Percentiles rank a stretch among this genome's conserved stretches.
These are phyloP conservation scores for Russula dissimulans DNA, from an alignment of 768 basidiomycete genomes.

Conservation along the genomic window DNA sequence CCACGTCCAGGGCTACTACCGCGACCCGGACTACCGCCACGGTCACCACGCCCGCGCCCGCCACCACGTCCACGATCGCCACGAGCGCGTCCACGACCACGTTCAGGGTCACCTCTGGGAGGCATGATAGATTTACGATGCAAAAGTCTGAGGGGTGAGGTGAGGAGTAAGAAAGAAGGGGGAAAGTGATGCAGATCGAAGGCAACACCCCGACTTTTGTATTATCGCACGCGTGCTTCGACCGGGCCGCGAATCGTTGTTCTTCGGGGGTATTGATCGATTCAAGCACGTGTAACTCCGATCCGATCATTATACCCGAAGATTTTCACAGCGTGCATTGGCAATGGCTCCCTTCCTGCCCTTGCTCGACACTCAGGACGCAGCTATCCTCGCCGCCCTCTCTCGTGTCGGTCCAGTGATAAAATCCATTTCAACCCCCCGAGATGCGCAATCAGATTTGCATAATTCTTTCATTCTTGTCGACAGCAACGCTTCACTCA, in stretches of 20 bases:
- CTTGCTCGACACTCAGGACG: slow-evolving; percentile 37
- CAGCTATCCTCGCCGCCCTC: slow-evolving; percentile 48
- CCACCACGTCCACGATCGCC: not conserved
- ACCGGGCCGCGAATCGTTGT: too few species aligned
- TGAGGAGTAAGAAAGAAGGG: not conserved
- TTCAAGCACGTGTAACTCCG: too few species aligned
- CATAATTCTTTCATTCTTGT: slow-evolving; percentile 43
- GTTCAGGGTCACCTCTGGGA: not conserved
- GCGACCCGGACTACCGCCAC: not conserved
- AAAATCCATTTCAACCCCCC: slow-evolving; percentile 28
- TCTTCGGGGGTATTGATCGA: too few species aligned
- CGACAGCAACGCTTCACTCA: slow-evolving; percentile 37
- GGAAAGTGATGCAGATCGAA: not conserved
- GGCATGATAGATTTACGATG: not conserved
- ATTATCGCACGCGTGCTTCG: too few species aligned
- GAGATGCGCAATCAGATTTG: slow-evolving; percentile 24
- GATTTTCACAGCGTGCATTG: too few species aligned
- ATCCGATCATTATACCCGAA: too few species aligned
- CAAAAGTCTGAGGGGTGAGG: too few species aligned
- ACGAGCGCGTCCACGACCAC: not conserved
- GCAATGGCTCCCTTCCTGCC: slow-evolving; percentile 26
- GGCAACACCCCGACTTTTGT: not conserved
- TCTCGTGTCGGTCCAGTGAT: slow-evolving; percentile 74
- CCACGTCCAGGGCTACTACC: not conserved
- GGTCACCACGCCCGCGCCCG: not conserved